These are phyloP conservation scores for Naganishia randhawae DNA, from an alignment of 768 basidiomycete species.

Conservation along the genomic window DNA sequence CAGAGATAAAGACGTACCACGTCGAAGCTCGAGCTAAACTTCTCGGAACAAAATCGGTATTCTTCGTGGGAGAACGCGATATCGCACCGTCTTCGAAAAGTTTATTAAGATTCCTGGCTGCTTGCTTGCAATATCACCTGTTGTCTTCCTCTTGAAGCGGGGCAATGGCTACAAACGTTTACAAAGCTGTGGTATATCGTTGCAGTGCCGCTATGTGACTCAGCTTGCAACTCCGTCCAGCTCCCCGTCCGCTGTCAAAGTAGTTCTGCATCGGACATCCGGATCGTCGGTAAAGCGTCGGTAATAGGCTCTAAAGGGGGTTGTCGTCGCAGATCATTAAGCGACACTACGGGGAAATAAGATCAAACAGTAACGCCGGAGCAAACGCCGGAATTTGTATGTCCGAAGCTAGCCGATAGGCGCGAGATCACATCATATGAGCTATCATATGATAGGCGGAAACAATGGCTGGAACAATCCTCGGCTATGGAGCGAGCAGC, in stretches of 20 bases:
- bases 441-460: not conserved
- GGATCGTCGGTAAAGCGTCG: too few relatives aligned
- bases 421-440: not conserved
- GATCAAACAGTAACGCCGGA: too few relatives aligned
- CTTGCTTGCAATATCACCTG: not conserved
- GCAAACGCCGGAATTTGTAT: too few relatives aligned
- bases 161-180: not conserved
- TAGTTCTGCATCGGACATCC: too few relatives aligned
- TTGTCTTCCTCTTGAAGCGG: not conserved
- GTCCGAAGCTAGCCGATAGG: not conserved
- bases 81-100: not conserved
- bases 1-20: not conserved
- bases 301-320: too few relatives aligned
- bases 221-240: not conserved
- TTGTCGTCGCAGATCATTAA: too few relatives aligned
- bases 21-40: not conserved
- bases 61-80: not conserved
- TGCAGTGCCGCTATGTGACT: not conserved
- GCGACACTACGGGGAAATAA: too few relatives aligned
- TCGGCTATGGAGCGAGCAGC: too few relatives aligned
- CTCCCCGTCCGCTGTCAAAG: not conserved
- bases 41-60: not conserved
- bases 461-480: too few relatives aligned
- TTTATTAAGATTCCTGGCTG: not conserved
- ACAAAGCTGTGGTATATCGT: not conserved